phyloP scores from a whole-genome alignment of 2,329 filamentous ascomycete genomes.

The Fusarium piperis region DNA sequence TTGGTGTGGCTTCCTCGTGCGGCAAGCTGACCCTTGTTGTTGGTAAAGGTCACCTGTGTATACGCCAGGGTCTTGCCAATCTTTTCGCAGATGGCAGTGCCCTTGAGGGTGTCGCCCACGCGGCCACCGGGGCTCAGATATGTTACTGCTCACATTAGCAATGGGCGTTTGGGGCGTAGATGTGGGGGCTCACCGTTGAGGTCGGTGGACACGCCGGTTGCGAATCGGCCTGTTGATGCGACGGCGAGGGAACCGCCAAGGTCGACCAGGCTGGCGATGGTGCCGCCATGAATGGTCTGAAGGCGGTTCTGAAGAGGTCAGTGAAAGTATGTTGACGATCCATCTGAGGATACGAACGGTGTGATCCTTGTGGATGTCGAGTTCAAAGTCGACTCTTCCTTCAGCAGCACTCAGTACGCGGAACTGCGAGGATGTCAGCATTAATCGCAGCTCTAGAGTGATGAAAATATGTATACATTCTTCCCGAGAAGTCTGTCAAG shows the following conservation, averaged over 20 bases:
- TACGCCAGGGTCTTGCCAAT: conserved; percentile 73
- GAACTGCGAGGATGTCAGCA: conserved; percentile 59
- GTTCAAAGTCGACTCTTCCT: conserved; percentile 78
- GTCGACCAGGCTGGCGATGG: conserved; percentile 79
- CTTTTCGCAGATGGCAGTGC: conserved; percentile 68
- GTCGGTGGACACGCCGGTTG: conserved; percentile 73
- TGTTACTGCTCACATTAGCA: conserved; percentile 58
- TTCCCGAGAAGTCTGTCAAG: conserved; percentile 42
- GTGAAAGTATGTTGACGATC: rapidly evolving
- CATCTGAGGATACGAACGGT: conserved; percentile 63
- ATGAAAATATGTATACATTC: conserved; percentile 29
- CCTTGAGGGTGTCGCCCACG: conserved; percentile 65
- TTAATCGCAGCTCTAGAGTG: rapidly evolving
- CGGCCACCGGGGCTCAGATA: conserved; percentile 69
- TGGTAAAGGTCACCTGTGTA: conserved; percentile 68
- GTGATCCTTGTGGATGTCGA: conserved; percentile 78
- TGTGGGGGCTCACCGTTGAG: conserved; percentile 60
- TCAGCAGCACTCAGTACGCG: conserved; percentile 71
- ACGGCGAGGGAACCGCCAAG: conserved; percentile 72
- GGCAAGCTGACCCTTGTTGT: conserved; percentile 66
- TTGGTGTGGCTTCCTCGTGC: conserved; percentile 74
- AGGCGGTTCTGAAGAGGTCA: conserved; percentile 71
- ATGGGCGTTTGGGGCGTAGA: not conserved
- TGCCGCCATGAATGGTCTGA: conserved; percentile 80
- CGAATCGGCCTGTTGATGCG: conserved; percentile 69